Base-by-base conservation (phyloP, 495 filamentous ascomycete genomes). In the Penicillium robsamsonii region DNA sequence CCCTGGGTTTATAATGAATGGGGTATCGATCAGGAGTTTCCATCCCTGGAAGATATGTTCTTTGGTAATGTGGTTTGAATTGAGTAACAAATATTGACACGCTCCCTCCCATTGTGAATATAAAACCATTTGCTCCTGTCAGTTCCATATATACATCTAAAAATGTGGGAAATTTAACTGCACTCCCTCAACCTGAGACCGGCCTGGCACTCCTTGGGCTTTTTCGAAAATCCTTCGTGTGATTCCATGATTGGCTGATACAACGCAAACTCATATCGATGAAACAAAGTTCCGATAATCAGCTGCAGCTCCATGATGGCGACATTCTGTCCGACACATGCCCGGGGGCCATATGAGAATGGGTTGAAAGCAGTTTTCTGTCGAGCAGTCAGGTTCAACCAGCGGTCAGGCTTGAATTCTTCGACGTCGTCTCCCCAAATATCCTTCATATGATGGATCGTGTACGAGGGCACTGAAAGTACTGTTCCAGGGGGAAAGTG, bases 241-340 rank as follows among this genome's bases (percentile, higher is more conserved):
- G 88, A 91, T 58, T 87, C 75, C 80, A 91, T 74, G 24, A 64
- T 65, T 10, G 31, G 17, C 72, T 91, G 85, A 48, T 80, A 68
- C 18, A 90, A 59, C 43, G 76, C 73, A 62, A 91, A 89, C 18
- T 87, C 81, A 66, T 86, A 93, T 43, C 86, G 67, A 44, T 80
- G 65, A 56, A 84, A 86, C 68, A 89, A 83, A 5, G 85, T 87
- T 1, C 79, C 79, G 25, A 86, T 84, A 60, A 92, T 91, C 44
- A 91, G 71, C 58, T 84, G 83, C 76, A 92, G 72, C 70, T 92
- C 90, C 87, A 93, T 91, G 71, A 91, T 87, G 4, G 89, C 89
- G 3, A 93, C 86, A 63, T 90, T 91, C 48, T 86, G 65, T 0
- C 89, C 89, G 37, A 92, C 86, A 61, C 89, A 92, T 2, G 84